These are phyloP conservation scores for Pyrenopolyporus hunteri DNA, from an alignment of 495 filamentous ascomycete genomes.

Conservation along the genomic window DNA sequence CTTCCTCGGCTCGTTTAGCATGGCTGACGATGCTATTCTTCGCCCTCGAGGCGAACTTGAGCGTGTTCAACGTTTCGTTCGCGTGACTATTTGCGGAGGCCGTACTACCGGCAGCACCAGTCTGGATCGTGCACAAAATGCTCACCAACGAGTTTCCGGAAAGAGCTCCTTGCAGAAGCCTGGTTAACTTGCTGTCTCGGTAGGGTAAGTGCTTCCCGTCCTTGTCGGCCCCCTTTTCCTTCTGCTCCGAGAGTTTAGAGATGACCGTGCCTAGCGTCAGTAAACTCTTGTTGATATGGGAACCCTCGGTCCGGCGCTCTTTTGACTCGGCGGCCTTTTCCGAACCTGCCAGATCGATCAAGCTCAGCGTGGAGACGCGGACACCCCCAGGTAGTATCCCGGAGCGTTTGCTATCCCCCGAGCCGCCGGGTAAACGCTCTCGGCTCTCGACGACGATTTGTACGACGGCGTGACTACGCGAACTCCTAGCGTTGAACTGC, in stretches of 20 bases:
- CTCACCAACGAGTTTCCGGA: conserved; percentile 94
- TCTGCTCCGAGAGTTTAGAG: conserved; percentile 78
- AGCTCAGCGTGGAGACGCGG: conserved; percentile 88
- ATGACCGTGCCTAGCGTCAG: conserved; percentile 96
- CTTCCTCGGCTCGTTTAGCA: conserved; percentile 93
- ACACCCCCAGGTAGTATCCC: conserved; percentile 87
- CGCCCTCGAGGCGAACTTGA: conserved; percentile 95
- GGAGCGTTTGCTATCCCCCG: conserved; percentile 70
- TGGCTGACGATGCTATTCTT: conserved; percentile 98
- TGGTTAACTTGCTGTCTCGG: conserved; percentile 94
- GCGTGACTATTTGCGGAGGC: conserved; percentile 72
- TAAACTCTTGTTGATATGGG: conserved; percentile 97
- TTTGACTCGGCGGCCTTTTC: conserved; percentile 95
- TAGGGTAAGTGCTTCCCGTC: conserved; percentile 92
- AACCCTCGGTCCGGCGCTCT: conserved; percentile 90
- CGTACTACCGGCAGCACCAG: conserved; percentile 68
- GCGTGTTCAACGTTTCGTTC: conserved; percentile 89
- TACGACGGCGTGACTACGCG: conserved; percentile 95
- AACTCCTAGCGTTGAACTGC: conserved; percentile 95
- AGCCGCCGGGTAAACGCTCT: conserved; percentile 71
- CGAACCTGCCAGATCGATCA: conserved; percentile 96
- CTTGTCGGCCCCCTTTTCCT: conserved; percentile 83
- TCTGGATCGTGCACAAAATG: conserved; percentile 93
- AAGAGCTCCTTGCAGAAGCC: conserved; percentile 88
- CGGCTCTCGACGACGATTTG: conserved; percentile 98